A percentile compares a stretch with the other conserved stretches of the same genome.
Evolutionary conservation across 148 eudicot genomes (phyloP).

Genomic region (Oxyria digyna): DNA sequence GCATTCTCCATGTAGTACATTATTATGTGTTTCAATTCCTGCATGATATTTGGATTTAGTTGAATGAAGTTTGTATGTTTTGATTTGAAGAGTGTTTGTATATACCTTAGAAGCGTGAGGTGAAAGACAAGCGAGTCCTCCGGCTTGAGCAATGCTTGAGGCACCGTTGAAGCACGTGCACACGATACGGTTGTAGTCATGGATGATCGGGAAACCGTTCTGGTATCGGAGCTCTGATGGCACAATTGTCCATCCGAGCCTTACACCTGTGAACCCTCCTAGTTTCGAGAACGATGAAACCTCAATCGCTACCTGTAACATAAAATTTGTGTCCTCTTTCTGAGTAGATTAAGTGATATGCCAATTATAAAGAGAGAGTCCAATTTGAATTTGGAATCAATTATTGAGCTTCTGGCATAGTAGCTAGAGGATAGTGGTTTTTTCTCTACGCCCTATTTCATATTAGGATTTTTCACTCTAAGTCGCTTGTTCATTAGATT

Average conservation of each 20-base stretch:
- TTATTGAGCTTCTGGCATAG: too few species aligned
- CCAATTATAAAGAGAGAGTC: too few species aligned
- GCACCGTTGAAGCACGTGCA: constrained; percentile 66
- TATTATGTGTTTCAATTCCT: constrained; percentile 36
- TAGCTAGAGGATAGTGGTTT: too few species aligned
- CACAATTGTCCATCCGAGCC: constrained; percentile 83
- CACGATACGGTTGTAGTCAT: constrained; percentile 46
- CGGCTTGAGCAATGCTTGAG: constrained; percentile 60
- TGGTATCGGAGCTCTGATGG: constrained; percentile 50
- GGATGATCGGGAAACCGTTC: constrained; percentile 42
- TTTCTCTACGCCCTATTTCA: too few species aligned
- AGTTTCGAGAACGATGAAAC: constrained; percentile 73
- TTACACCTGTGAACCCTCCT: constrained; percentile 77
- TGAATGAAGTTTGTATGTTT: too few species aligned
- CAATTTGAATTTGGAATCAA: too few species aligned
- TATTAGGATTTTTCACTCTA: too few species aligned
- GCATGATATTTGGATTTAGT: too few species aligned
- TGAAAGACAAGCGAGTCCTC: constrained; percentile 73
- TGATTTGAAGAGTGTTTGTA: too few species aligned
- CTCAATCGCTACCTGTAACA: constrained; percentile 67
- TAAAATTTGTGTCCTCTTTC: too few species aligned
- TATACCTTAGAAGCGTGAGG: constrained; percentile 38
- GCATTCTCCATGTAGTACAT: constrained; percentile 63
- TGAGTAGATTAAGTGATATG: too few species aligned
- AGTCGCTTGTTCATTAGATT: too few species aligned